A percentile compares a stretch with the other conserved stretches of the same genome.
Evolutionary conservation across 2,329 filamentous ascomycete genomes (phyloP).

Genomic region (Ophiostoma ips): DNA sequence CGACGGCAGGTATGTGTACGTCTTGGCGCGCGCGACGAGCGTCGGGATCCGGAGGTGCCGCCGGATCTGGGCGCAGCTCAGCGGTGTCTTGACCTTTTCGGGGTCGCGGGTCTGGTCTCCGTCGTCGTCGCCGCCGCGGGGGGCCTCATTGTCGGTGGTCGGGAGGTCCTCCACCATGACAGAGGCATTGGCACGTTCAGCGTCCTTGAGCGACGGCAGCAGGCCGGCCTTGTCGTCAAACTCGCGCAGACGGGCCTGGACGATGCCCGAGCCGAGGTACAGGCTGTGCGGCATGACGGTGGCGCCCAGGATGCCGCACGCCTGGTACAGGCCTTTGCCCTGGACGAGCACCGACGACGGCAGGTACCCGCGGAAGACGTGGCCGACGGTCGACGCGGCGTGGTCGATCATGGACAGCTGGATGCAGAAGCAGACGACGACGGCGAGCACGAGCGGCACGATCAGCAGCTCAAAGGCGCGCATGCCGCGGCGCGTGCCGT

Average conservation of each 20-base stretch:
- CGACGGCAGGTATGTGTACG: slow-evolving; percentile 51
- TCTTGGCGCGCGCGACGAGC: slow-evolving; percentile 24
- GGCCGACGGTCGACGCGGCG: slow-evolving; percentile 35
- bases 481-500: slow-evolving; percentile 43
- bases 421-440: slow-evolving; percentile 57
- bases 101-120: slow-evolving; percentile 4
- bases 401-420: slow-evolving; percentile 48
- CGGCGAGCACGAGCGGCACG: slow-evolving; percentile 47
- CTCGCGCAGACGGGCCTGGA: slow-evolving; percentile 50
- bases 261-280: slow-evolving; percentile 55
- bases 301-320: slow-evolving; percentile 63
- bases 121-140: slow-evolving; percentile 14
- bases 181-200: no score
- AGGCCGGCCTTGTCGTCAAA: slow-evolving; percentile 47
- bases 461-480: slow-evolving; percentile 54
- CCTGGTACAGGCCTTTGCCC: slow-evolving; percentile 47
- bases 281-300: slow-evolving; percentile 61
- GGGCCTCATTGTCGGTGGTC: slow-evolving; percentile 13
- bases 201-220: slow-evolving; percentile 20
- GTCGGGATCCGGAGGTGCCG: not conserved
- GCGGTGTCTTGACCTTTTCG: not conserved
- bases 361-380: slow-evolving; percentile 52
- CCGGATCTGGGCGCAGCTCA: not conserved
- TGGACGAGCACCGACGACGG: slow-evolving; percentile 46
- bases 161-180: slow-evolving; percentile 12